Evolutionary conservation across 2,329 filamentous ascomycete species (phyloP), one percentile per base, ranked within the genome.

Genomic region (Pseudocercospora vitis): DNA sequence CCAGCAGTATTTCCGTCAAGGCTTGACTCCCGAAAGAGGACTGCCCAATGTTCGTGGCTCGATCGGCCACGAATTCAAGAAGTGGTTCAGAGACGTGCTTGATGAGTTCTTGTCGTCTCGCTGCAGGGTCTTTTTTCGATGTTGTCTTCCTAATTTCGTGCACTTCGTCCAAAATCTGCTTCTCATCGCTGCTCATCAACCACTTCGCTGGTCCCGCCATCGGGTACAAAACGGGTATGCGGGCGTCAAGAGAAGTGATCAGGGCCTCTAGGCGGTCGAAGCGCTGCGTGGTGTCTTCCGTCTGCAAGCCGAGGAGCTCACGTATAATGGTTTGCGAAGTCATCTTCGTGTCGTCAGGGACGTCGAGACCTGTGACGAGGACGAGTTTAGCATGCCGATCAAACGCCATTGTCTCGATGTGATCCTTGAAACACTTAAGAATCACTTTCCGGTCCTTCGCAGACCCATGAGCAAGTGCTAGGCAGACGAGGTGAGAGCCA

Each of bases 371-470:
- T 1, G 91, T 81, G 51, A 97, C 79, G 28, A 99, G 82, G 50
- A 97, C 81, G 58, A 86, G 79, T 68, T 96, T 90, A 1, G 85
- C 94, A 65, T 91, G 74, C 5, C 79, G 71, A 67, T 99, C 92
- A 44, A 83, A 85, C 2, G 91, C 89, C 83, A 99, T 89, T 59
- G 88, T 77, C 68, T 91, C 85, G 60, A 95, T 83, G 8, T 87
- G 94, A 62, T 95, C 91, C 70, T 95, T 95, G 82, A 90, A 96
- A 48, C 86, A 86, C 73, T 87, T 90, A 47, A 97, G 77, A 53
- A 99, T 84, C 55, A 88, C 80, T 73, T 96, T 95, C 64, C 94
- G 85, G 73, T 97, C 92, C 76, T 99, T 99, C 60, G 94, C 91
- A 49, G 79, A 85, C 53, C 91, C 90, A 66, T 95, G 81, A 7